Base-by-base conservation (phyloP, 2,329 filamentous ascomycete genomes). In the Aphanocladium album region DNA sequence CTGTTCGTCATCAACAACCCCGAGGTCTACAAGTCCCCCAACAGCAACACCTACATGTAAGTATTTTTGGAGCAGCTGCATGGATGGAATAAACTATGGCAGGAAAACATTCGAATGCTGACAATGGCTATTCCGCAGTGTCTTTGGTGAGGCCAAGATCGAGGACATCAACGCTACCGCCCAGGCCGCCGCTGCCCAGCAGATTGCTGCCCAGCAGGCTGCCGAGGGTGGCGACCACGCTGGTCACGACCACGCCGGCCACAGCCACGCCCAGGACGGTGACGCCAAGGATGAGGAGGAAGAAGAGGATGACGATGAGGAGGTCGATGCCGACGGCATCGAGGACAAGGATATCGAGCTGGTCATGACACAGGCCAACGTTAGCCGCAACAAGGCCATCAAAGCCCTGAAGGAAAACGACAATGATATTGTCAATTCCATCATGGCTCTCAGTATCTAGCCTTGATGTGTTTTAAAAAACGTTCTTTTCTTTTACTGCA, bases 401-500 rank as follows among this genome's bases (percentile, higher is more conserved):
- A 99, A 98, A 83, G 95, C 96, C 61, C 85, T 99, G 74, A 93
- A 92, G 83, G 95, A 98, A 83, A 99, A 99, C 76, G 93, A 98
- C 81, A 97, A 98, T 74, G 95, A 99, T 76, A 99, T 99, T 81
- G 95, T 99, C 83, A 99, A 99, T 85, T 97, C 95, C 71, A 99
- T 99, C 82, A 99, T 99, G 95, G 93, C 93, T 69, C 82, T 99
- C 77, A 92, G 89, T 83, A 88, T 91, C 83, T 93, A 82, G 50
- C 25, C 50, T 37, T 49, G 50, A 41, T 60, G 30, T 54, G 43
- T 30, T 54, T 33, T 27, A n/a, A 27, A 75, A 57, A 46, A 37
- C 23, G 33, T 61, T 57, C 53, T 54, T 60, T 57, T 61, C 27
- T 59, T 50, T 25, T 53, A 45, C 39, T 59, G 30, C 57, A 55